These are phyloP conservation scores for Mycosphaerella sp. DNA, from an alignment of 2,329 filamentous ascomycete genomes.

Conservation along the genomic window DNA sequence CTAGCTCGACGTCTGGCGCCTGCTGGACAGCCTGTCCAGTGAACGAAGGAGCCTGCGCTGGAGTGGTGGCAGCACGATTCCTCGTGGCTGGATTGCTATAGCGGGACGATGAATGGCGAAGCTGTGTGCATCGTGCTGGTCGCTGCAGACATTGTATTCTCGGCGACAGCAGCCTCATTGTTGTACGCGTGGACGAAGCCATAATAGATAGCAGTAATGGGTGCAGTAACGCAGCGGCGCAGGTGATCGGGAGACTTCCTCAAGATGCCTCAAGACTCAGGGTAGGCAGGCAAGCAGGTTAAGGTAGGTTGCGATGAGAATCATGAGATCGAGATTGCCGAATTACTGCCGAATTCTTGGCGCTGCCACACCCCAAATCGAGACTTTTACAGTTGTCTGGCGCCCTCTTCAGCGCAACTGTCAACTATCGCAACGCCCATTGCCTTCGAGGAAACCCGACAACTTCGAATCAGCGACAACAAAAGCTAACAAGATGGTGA, in stretches of 20 bases:
- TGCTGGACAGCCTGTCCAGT: conserved; percentile 12
- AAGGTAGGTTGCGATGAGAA: no score
- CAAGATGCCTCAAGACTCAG: no score
- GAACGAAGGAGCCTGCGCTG: conserved; percentile 23
- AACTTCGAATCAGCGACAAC: conserved; percentile 24
- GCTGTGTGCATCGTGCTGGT: conserved; percentile 19
- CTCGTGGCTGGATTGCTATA: conserved; percentile 34
- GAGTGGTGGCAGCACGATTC: conserved; percentile 23
- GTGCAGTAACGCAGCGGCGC: neutral
- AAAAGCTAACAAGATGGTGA: conserved; percentile 28
- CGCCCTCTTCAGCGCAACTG: conserved; percentile 5
- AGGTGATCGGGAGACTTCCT: neutral
- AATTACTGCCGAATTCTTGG: neutral
- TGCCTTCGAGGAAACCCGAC: conserved; percentile 29
- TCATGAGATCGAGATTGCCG: neutral
- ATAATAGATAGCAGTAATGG: conserved; percentile 10
- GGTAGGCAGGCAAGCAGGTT: no score
- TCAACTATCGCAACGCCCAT: conserved; percentile 2
- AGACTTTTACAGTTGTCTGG: neutral
- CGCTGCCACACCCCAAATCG: neutral
- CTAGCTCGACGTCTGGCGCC: conserved; percentile 5
- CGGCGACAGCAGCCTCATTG: conserved; percentile 31
- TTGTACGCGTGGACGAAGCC: conserved; percentile 25
- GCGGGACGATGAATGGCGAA: conserved; percentile 29
- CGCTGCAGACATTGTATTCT: conserved; percentile 25